Percentiles rank a stretch among this genome's conserved stretches.
phyloP scores from a whole-genome alignment of 495 filamentous ascomycete genomes.

The Evernia prunastri region DNA sequence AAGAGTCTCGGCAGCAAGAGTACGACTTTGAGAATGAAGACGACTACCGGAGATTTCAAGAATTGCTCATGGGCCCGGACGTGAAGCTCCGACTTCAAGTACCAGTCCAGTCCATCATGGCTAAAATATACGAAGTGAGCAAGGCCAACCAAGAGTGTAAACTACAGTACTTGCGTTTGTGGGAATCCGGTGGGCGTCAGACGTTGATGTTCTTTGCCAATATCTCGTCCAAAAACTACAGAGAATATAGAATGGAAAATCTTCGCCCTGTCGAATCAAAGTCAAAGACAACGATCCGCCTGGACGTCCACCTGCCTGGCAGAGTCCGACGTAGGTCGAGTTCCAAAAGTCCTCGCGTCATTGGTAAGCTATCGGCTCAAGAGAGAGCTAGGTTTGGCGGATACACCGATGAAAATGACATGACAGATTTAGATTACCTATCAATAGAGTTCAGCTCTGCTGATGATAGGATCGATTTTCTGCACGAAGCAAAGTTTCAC shows the following conservation, averaged over 20 bases:
- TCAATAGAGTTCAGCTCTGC: conserved; percentile 15
- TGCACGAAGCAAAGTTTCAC: conserved; percentile 15
- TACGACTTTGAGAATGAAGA: conserved; percentile 16
- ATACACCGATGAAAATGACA: conserved; percentile 5
- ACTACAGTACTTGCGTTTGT: conserved; percentile 20
- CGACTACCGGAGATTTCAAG: conserved; percentile 20
- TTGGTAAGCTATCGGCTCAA: not conserved
- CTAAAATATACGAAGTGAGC: conserved; percentile 12
- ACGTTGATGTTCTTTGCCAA: conserved; percentile 20
- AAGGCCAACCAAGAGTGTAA: conserved; percentile 8
- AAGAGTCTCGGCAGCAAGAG: conserved; percentile 13
- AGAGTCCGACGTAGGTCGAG: conserved; percentile 13
- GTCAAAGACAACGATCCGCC: conserved; percentile 15
- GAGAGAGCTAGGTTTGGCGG: not conserved
- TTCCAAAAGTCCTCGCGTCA: conserved; percentile 14
- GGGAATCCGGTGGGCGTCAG: conserved; percentile 15
- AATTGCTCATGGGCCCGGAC: conserved; percentile 18
- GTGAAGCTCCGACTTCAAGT: conserved; percentile 16
- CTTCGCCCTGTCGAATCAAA: conserved; percentile 18
- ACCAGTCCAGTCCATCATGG: conserved; percentile 11
- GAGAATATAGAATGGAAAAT: conserved; percentile 18
- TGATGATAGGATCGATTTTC: conserved; percentile 3
- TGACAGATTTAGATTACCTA: conserved; percentile 17
- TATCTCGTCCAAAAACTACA: conserved; percentile 4
- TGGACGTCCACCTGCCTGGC: conserved; percentile 14